These are phyloP conservation scores for Ogataea ramenticola DNA, from an alignment of 805 yeast species.

Conservation along the genomic window DNA sequence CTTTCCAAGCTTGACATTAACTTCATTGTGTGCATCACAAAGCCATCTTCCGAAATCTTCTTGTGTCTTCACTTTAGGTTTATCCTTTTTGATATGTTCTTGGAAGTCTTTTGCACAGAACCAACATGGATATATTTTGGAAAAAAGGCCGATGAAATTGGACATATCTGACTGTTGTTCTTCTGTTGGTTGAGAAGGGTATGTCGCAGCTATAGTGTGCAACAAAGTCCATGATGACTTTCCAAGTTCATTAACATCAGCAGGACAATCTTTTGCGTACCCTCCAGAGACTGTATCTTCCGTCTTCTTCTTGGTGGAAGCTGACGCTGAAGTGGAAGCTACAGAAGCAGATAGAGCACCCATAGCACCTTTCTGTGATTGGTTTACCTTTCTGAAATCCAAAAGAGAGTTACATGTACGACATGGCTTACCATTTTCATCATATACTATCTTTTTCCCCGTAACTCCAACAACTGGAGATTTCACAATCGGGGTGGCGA, in stretches of 20 bases:
- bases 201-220: slow-evolving; percentile 84
- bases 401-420: slow-evolving; percentile 79
- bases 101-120: slow-evolving; percentile 85
- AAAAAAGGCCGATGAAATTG: slow-evolving; percentile 61
- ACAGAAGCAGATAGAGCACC: slow-evolving; percentile 12
- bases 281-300: slow-evolving; percentile 18
- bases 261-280: slow-evolving; percentile 59
- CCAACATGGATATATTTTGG: slow-evolving; percentile 88
- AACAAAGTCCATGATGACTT: slow-evolving; percentile 87
- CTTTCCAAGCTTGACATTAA: slow-evolving; percentile 82
- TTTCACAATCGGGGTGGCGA: slow-evolving; percentile 4
- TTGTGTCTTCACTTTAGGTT: slow-evolving; percentile 55
- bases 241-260: slow-evolving; percentile 79
- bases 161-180: slow-evolving; percentile 65
- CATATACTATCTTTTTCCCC: slow-evolving; percentile 69
- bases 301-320: no score
- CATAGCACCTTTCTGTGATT: slow-evolving; percentile 9
- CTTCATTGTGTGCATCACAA: slow-evolving; percentile 92
- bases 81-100: slow-evolving; percentile 43
- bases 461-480: slow-evolving; percentile 44
- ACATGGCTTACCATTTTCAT: slow-evolving; percentile 92
- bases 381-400: slow-evolving; percentile 50
- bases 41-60: slow-evolving; percentile 87
- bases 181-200: slow-evolving; percentile 61
- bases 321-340: slow-evolving; percentile 8